Percentiles rank a stretch among this genome's conserved stretches.
Conservation (phyloP, 306 rosid genomes). For the Trifolium repens region DNA sequence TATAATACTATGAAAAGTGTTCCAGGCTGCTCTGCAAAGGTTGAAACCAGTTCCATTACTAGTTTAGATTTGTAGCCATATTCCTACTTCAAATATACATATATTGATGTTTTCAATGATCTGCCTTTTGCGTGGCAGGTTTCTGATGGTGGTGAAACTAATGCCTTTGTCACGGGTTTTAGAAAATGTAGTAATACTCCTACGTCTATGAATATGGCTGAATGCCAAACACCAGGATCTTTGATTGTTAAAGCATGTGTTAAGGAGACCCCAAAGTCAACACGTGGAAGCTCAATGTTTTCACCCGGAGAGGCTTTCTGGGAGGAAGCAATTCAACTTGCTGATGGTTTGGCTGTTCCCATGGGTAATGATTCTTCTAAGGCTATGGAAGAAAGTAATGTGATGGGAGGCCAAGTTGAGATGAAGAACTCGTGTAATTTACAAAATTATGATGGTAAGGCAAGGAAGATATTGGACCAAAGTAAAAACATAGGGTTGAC, state of each 20-base stretch:
- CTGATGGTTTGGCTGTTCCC: conserved; percentile 77
- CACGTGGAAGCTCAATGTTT: conserved; percentile 74
- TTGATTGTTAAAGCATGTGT: conserved; percentile 55
- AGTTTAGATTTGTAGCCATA: conserved; percentile 13
- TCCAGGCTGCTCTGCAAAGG: conserved; percentile 45
- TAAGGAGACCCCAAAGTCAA: conserved; percentile 74
- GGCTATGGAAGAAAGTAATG: conserved; percentile 50
- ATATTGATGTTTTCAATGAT: conserved; percentile 29
- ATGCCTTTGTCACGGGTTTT: conserved; percentile 51
- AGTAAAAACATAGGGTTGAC: conserved; percentile 49
- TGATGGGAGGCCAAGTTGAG: conserved; percentile 47
- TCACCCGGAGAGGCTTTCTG: conserved; percentile 97
- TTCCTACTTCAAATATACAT: conserved; percentile 24
- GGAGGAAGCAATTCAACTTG: conserved; percentile 92
- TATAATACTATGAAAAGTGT: conserved; percentile 44
- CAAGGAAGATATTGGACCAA: conserved; percentile 53
- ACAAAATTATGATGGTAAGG: conserved; percentile 58
- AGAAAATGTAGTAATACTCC: conserved; percentile 71
- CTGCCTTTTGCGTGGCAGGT: conserved; percentile 53
- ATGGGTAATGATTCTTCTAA: conserved; percentile 44
- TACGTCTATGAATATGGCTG: conserved; percentile 49
- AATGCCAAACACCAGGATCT: conserved; percentile 75
- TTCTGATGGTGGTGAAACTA: conserved; percentile 43
- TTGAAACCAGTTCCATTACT: conserved; percentile 25
- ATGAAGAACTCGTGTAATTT: conserved; percentile 55